Evolutionary conservation across 192 early-diverging fungal genomes (phyloP).

Genomic region (Umbelopsis vinacea): DNA sequence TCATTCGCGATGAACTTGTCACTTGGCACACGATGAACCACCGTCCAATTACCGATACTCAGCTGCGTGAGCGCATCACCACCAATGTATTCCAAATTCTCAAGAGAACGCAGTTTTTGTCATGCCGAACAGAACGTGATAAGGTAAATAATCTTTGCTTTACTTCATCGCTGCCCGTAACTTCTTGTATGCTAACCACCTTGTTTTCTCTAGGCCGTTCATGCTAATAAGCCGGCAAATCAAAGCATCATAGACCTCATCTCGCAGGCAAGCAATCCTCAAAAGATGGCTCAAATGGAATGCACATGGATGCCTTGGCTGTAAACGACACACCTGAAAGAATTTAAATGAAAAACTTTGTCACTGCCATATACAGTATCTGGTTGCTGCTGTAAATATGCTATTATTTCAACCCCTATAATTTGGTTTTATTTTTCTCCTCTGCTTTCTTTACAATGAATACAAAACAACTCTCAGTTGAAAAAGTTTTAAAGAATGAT

Average conservation of each 20-base stretch:
- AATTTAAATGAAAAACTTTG: background rate
- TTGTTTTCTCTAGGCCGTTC: conserved; percentile 48
- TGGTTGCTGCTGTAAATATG: conserved; percentile 18
- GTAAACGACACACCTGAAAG: conserved; percentile 43
- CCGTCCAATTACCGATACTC: conserved; percentile 60
- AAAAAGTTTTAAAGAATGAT: too few species aligned
- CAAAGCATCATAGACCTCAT: conserved; percentile 93
- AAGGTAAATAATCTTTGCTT: conserved; percentile 52
- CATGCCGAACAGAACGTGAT: conserved; percentile 75
- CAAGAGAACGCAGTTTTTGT: conserved; percentile 67
- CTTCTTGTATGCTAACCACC: background rate
- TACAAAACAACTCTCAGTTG: background rate
- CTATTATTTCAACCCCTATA: conserved; percentile 6
- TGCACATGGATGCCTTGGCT: conserved; percentile 91
- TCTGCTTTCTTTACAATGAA: background rate
- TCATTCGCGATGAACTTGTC: conserved; percentile 93
- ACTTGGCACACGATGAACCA: conserved; percentile 72
- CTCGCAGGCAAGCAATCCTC: conserved; percentile 86
- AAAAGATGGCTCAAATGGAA: conserved; percentile 96
- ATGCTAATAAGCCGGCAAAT: conserved; percentile 63
- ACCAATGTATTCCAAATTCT: conserved; percentile 77
- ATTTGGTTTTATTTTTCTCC: background rate
- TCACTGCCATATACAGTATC: background rate
- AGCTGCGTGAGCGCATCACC: conserved; percentile 68
- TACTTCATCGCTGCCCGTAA: background rate